Conservation (phyloP, 2,329 filamentous ascomycete genomes). For the Leptographium galeiforme region DNA sequence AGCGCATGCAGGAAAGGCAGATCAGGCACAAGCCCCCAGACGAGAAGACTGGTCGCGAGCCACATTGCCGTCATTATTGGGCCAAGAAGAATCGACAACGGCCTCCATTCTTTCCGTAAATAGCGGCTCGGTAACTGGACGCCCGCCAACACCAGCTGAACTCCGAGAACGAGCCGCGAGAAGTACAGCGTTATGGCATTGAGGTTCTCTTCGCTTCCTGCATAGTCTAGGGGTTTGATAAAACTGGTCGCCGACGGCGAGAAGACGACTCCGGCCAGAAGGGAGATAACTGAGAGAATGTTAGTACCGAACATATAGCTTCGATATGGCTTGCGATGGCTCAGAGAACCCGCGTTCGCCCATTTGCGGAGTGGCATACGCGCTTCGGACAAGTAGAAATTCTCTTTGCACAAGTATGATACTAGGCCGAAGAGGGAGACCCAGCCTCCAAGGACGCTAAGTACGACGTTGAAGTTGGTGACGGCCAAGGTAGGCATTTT, state of each 20-base stretch:
- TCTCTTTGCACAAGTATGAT: conserved; percentile 80
- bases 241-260: conserved; percentile 67
- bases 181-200: conserved; percentile 71
- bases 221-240: conserved; percentile 64
- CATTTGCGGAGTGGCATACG: conserved; percentile 36
- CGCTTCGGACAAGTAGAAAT: conserved; percentile 82
- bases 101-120: conserved; percentile 63
- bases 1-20: conserved; percentile 66
- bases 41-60: conserved; percentile 62
- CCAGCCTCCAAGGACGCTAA: conserved; percentile 72
- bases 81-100: conserved; percentile 60
- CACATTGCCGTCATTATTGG: conserved; percentile 83
- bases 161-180: conserved; percentile 72
- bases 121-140: conserved; percentile 80
- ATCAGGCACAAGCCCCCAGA: conserved; percentile 57
- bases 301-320: background rate
- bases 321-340: background rate
- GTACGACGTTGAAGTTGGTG: conserved; percentile 74
- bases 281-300: conserved; percentile 55
- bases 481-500: conserved; percentile 26
- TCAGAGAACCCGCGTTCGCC: too few relatives aligned
- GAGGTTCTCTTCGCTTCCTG: conserved; percentile 42
- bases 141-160: conserved; percentile 80
- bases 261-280: conserved; percentile 65
- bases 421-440: conserved; percentile 83